Evolutionary conservation across 768 basidiomycete genomes (phyloP).

Genomic region (Russula compacta): DNA sequence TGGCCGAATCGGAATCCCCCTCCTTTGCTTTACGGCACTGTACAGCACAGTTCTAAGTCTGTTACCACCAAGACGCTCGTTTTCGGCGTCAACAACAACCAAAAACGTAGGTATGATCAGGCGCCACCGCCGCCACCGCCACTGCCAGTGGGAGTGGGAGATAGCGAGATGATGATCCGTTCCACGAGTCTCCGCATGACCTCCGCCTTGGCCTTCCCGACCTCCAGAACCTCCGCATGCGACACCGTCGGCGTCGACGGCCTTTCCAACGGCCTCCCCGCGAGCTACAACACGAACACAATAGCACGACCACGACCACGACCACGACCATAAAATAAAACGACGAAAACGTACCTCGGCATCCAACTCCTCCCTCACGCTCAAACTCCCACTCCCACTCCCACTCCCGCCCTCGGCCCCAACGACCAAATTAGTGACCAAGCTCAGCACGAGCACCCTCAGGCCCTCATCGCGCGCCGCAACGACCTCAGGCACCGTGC

Average conservation of each 20-base stretch:
- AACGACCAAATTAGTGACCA: constrained; percentile 77
- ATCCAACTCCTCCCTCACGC: constrained; percentile 16
- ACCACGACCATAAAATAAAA: too few species aligned
- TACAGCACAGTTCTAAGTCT: background rate
- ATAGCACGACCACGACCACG: too few species aligned
- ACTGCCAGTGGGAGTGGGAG: background rate
- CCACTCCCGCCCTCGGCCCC: constrained; percentile 46
- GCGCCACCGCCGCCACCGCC: background rate
- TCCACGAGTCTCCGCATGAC: constrained; percentile 65
- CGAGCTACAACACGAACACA: constrained; percentile 53
- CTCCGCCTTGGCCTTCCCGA: constrained; percentile 59
- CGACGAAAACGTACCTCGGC: constrained; percentile 51
- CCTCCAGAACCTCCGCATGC: constrained; percentile 68
- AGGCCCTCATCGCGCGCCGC: constrained; percentile 69
- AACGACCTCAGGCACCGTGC: constrained; percentile 83
- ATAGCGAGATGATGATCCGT: constrained; percentile 37
- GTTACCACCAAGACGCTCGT: background rate
- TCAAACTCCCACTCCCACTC: constrained; percentile 38
- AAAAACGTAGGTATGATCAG: background rate
- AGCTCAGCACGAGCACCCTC: constrained; percentile 67
- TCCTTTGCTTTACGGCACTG: too few species aligned
- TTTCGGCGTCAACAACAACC: background rate
- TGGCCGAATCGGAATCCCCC: too few species aligned
- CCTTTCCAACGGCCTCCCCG: constrained; percentile 42
- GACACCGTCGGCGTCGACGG: constrained; percentile 45